These are phyloP conservation scores for Aspergillus latus DNA, from an alignment of 2,329 filamentous ascomycete species.

Conservation along the genomic window DNA sequence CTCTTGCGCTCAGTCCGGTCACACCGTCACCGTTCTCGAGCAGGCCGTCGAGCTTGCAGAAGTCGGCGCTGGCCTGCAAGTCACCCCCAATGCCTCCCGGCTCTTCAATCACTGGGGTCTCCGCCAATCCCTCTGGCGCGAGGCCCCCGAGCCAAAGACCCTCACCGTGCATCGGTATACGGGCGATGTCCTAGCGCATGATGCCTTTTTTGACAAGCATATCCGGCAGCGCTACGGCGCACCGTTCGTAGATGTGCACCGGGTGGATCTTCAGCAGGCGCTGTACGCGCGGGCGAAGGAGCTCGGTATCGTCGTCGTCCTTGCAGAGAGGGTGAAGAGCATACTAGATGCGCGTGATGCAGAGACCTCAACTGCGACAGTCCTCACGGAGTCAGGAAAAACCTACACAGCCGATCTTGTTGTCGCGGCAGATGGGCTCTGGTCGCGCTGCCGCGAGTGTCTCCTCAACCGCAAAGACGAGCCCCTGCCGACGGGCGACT, in stretches of 20 bases:
- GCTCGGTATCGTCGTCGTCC: slow-evolving; percentile 53
- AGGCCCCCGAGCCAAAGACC: slow-evolving; percentile 33
- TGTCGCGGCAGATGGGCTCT: slow-evolving; percentile 64
- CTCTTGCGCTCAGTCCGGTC: slow-evolving; percentile 27
- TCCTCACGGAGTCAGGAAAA: slow-evolving; percentile 45
- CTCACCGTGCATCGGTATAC: slow-evolving; percentile 38
- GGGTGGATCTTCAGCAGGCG: slow-evolving; percentile 60
- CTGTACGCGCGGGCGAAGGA: slow-evolving; percentile 53
- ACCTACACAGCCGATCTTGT: slow-evolving; percentile 55
- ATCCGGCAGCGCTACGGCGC: slow-evolving; percentile 57
- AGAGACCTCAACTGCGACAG: slow-evolving; percentile 21
- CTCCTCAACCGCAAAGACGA: slow-evolving; percentile 49
- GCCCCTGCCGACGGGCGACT: slow-evolving; percentile 61
- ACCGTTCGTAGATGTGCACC: slow-evolving; percentile 62
- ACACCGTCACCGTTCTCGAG: slow-evolving; percentile 31
- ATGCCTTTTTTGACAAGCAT: slow-evolving; percentile 54
- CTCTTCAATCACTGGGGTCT: slow-evolving; percentile 33
- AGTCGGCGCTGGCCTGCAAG: slow-evolving; percentile 68
- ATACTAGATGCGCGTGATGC: background rate
- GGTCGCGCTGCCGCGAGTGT: slow-evolving; percentile 57
- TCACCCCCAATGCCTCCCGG: slow-evolving; percentile 35
- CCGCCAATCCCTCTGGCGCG: slow-evolving; percentile 26
- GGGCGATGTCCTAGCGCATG: slow-evolving; percentile 42
- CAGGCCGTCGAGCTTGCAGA: slow-evolving; percentile 33
- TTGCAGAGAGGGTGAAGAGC: slow-evolving; percentile 50